phyloP scores from a whole-genome alignment of 306 rosid species.

The Psophocarpus tetragonolobus region DNA sequence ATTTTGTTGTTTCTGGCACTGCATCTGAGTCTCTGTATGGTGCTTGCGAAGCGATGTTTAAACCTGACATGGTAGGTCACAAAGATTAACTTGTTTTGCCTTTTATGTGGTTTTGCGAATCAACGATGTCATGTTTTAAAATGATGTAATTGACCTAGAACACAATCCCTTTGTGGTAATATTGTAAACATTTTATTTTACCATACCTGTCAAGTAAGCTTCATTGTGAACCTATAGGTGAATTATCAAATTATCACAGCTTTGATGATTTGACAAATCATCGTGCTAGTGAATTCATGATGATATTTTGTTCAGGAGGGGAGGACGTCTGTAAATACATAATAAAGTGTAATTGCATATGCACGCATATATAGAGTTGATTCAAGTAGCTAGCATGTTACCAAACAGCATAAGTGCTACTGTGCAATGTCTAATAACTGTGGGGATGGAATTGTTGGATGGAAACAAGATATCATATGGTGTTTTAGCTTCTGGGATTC shows the following conservation, averaged over 20 bases:
- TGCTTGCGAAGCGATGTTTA: constrained; percentile 98
- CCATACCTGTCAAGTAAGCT: neutral
- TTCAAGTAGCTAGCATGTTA: neutral
- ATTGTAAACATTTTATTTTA: neutral
- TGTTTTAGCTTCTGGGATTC: neutral
- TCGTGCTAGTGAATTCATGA: neutral
- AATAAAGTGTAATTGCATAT: neutral
- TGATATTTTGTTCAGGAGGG: neutral
- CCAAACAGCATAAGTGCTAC: neutral
- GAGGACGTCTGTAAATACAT: neutral
- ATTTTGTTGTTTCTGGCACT: constrained; percentile 94
- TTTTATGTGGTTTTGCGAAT: constrained; percentile 17
- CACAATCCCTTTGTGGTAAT: neutral
- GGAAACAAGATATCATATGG: neutral
- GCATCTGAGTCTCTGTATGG: constrained; percentile 99
- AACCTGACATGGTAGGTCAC: constrained; percentile 86
- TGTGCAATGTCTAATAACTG: neutral
- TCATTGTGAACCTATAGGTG: neutral
- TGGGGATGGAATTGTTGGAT: neutral
- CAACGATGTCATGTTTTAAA: neutral
- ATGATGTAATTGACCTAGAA: neutral
- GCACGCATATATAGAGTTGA: neutral
- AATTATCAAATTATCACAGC: neutral
- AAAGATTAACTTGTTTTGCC: constrained; percentile 13
- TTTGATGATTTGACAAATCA: neutral